A percentile compares a stretch with the other conserved stretches of the same genome.
phyloP scores from a whole-genome alignment of 345 rosid genomes.

The Cochlearia excelsa region DNA sequence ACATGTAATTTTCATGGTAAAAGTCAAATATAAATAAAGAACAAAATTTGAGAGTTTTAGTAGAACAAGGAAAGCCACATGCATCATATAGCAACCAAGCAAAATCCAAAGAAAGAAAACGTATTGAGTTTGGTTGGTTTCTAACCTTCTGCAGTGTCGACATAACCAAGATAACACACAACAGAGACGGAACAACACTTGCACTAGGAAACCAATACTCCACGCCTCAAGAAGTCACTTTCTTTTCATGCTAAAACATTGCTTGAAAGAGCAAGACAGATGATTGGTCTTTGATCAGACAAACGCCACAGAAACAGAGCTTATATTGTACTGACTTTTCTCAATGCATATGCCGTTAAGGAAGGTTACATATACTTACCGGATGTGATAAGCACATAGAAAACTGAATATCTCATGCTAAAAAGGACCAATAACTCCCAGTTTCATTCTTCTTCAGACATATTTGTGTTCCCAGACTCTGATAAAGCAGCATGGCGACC shows the following conservation, averaged over 20 bases:
- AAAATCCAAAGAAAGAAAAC: slow-evolving; percentile 21
- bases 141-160: slow-evolving; percentile 5
- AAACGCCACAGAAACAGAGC: background rate
- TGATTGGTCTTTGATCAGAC: background rate
- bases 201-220: background rate
- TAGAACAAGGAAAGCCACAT: slow-evolving; percentile 33
- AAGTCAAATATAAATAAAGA: too few species aligned
- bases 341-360: slow-evolving; percentile 3
- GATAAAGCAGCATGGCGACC: slow-evolving; percentile 54
- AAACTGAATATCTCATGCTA: background rate
- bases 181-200: slow-evolving; percentile 3
- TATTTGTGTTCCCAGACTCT: slow-evolving; percentile 27
- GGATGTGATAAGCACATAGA: background rate
- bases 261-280: background rate
- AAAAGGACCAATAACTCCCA: slow-evolving; percentile 1
- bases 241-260: background rate
- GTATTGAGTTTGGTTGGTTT: slow-evolving; percentile 15
- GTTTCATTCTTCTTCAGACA: slow-evolving; percentile 30
- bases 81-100: slow-evolving; percentile 23
- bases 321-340: slow-evolving; percentile 1
- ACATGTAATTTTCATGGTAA: too few species aligned
- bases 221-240: too few species aligned
- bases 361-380: slow-evolving; percentile 14
- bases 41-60: slow-evolving; percentile 12
- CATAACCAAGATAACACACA: slow-evolving; percentile 10